Evolutionary conservation across 2,329 filamentous ascomycete species (phyloP).

Genomic region (Stylonectria norvegica): DNA sequence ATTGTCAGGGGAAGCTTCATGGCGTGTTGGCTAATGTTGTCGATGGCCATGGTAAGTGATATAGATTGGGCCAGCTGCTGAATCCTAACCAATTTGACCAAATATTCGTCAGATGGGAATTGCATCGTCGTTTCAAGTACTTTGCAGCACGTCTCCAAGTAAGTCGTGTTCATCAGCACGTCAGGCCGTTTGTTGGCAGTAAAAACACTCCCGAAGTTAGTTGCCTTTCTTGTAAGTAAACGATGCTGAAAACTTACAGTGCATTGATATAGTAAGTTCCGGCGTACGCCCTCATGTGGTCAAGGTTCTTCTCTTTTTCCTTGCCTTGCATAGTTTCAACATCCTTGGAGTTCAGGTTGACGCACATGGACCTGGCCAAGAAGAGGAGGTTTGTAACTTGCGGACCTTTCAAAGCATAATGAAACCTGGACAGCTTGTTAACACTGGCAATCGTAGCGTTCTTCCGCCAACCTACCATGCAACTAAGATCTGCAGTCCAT

Average conservation of each 20-base stretch:
- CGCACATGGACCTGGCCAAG: constrained; percentile 44
- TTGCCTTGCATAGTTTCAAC: constrained; percentile 18
- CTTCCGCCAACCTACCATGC: constrained; percentile 43
- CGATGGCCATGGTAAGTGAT: constrained; percentile 36
- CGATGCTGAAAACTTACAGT: constrained; percentile 33
- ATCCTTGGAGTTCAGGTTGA: constrained; percentile 37
- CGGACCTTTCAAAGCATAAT: constrained; percentile 47
- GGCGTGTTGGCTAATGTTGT: constrained; percentile 25
- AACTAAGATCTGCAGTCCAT: constrained; percentile 44
- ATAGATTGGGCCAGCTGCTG: constrained; percentile 50
- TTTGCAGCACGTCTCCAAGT: constrained; percentile 42
- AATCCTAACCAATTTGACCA: constrained; percentile 44
- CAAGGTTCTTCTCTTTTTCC: constrained; percentile 31
- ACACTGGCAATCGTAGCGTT: too few relatives aligned
- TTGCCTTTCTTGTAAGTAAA: not conserved
- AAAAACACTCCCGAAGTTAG: constrained; percentile 33
- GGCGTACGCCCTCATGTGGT: constrained; percentile 46
- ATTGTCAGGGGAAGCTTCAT: constrained; percentile 40
- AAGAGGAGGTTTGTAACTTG: constrained; percentile 50
- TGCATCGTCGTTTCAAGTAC: constrained; percentile 42
- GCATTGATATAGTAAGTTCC: constrained; percentile 51
- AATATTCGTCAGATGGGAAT: constrained; percentile 41
- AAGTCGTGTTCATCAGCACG: constrained; percentile 44
- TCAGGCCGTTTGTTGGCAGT: constrained; percentile 47
- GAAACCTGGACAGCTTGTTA: constrained; percentile 36